phyloP scores from a whole-genome alignment of 2,329 filamentous ascomycete species.

The Colletotrichum kahawae region DNA sequence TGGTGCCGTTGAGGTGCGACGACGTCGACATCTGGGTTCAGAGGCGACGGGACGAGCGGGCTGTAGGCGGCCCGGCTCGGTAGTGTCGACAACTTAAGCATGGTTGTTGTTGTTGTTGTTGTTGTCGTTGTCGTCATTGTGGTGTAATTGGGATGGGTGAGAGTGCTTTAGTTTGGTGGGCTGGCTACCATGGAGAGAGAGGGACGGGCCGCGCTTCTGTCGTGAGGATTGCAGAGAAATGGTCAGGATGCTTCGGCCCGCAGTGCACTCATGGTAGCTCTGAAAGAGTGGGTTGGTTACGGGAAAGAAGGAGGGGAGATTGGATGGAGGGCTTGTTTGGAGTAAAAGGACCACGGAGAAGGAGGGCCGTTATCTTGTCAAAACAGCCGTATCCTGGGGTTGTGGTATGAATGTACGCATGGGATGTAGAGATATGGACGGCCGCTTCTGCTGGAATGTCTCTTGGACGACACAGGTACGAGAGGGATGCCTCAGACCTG shows the following conservation, averaged over 20 bases:
- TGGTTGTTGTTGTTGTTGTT: not conserved
- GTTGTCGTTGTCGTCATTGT: not conserved
- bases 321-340: not conserved
- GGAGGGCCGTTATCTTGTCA: not conserved
- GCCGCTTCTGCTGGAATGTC: slow-evolving; percentile 12
- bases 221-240: not conserved
- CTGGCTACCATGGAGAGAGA: not conserved
- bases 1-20: slow-evolving; percentile 16
- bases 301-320: not conserved
- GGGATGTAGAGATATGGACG: slow-evolving; percentile 2
- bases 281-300: not conserved
- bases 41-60: slow-evolving; percentile 32
- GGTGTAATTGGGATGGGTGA: not conserved
- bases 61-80: slow-evolving; percentile 24
- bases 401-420: not conserved
- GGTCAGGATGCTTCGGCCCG: not conserved
- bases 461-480: slow-evolving; percentile 17
- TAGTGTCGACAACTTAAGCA: slow-evolving; percentile 14
- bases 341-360: not conserved
- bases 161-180: not conserved
- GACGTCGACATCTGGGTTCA: slow-evolving; percentile 28
- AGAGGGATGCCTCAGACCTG: slow-evolving; percentile 14
- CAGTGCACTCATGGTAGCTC: not conserved
- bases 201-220: not conserved
- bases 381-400: not conserved